These are phyloP conservation scores for Neurospora sp. DNA, from an alignment of 495 filamentous ascomycete species.

Conservation along the genomic window DNA sequence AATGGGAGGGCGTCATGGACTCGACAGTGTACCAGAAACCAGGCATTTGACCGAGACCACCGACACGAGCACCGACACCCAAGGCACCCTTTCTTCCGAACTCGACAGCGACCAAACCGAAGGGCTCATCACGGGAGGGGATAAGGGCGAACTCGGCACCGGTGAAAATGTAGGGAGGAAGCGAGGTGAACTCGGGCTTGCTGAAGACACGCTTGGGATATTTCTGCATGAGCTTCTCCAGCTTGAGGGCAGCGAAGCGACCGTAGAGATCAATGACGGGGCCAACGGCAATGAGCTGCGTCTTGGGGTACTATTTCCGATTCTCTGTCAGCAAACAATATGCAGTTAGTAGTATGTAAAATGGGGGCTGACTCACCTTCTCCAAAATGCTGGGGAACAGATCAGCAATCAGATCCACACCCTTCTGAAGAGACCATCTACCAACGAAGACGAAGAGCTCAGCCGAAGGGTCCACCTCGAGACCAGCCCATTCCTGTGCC, in stretches of 20 bases:
- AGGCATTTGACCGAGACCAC: slow-evolving; percentile 71
- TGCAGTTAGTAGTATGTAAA: neutral
- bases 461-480: slow-evolving; percentile 54
- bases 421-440: slow-evolving; percentile 72
- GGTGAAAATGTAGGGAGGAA: slow-evolving; percentile 67
- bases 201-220: slow-evolving; percentile 72
- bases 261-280: slow-evolving; percentile 73
- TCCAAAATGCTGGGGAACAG: slow-evolving; percentile 66
- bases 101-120: slow-evolving; percentile 73
- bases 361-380: slow-evolving; percentile 11
- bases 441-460: slow-evolving; percentile 73
- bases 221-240: slow-evolving; percentile 59
- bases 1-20: slow-evolving; percentile 57
- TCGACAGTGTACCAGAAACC: slow-evolving; percentile 67
- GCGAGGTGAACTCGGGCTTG: slow-evolving; percentile 64
- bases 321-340: neutral
- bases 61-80: slow-evolving; percentile 57
- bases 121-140: slow-evolving; percentile 70
- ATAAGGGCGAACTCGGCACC: slow-evolving; percentile 74
- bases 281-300: slow-evolving; percentile 61
- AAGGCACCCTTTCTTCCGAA: slow-evolving; percentile 71
- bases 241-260: slow-evolving; percentile 65
- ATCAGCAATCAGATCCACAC: slow-evolving; percentile 69
- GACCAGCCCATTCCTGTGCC: slow-evolving; percentile 68
- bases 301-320: slow-evolving; percentile 36